Evolutionary conservation across 1,284 basidiomycete genomes (phyloP), one percentile per base, ranked within the genome.

Genomic region (Irpex lacteus): DNA sequence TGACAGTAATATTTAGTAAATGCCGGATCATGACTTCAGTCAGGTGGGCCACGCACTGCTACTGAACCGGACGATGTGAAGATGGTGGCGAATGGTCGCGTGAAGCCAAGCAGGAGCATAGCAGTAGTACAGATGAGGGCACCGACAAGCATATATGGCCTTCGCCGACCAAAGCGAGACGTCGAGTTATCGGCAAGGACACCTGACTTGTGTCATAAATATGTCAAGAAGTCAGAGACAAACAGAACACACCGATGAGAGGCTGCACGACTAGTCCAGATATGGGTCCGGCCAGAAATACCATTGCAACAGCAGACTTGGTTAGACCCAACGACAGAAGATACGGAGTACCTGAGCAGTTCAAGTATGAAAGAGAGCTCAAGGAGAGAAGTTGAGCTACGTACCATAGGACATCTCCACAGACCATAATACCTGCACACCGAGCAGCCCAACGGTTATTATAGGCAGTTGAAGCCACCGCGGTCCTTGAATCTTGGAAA

Each of bases 211-310:
- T n/a, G 62, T 50, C 1, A 50, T 56, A n/a, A 6, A 47, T 18
- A 9, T 3, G 11, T 32, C 38, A 36, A 8, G 21, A 5, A 32
- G n/a, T 9, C 40, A 9, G 26, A 19, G 18, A 44, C 1, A 44
- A 59, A 19, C 40, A 60, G 13, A 47, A 66, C 73, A 26, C 64
- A 77, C 85, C 95, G 68, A 98, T 92, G 58, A 98, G 74, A 0
- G 97, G 97, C 74, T 98, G 97, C 69, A 97, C 91, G 54, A 98
- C 81, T 13, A 98, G 83, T 1, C 97, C 97, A 0, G 92, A 93
- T 2, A 98, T 77, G 0, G 97, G 97, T 0, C 96, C 97, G 0
- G 97, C 97, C 38, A 98, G 83, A 78, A 98, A 98, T 15, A 98
- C 96, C 34, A 94, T 82, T 4, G 95, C 91, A 82, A 97, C 95